Percentiles rank a stretch among this genome's conserved stretches.
Conservation (phyloP, 78 protist species). For the Dictyostelium brefeldianum region DNA sequence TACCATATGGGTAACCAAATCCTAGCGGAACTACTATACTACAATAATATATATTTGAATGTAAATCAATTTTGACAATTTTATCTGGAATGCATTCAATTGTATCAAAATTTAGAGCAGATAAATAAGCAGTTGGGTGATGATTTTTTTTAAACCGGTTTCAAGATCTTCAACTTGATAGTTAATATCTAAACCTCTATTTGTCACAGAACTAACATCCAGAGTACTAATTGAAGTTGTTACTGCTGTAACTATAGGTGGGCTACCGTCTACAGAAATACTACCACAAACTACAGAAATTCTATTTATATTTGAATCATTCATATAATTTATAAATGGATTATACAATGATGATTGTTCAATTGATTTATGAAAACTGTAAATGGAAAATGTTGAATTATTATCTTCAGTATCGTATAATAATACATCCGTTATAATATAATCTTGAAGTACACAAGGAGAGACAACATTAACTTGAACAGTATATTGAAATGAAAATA, state of each 20-base stretch:
- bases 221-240: background rate
- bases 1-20: background rate
- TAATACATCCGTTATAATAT: background rate
- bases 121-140: background rate
- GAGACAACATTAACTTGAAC: too few species aligned
- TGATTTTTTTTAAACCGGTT: background rate
- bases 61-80: background rate
- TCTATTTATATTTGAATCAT: background rate
- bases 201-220: background rate
- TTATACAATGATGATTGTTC: background rate
- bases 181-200: background rate
- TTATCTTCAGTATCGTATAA: background rate
- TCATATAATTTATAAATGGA: background rate
- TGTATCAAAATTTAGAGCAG: background rate
- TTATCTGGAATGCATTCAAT: background rate
- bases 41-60: background rate
- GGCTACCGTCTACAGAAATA: background rate
- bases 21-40: background rate
- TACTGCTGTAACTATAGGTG: background rate
- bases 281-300: background rate
- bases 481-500: background rate
- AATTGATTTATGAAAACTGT: background rate
- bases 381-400: background rate
- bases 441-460: background rate
- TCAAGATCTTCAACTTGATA: background rate